phyloP scores from a whole-genome alignment of 768 basidiomycete species.

The Boletus eberwhitei region DNA sequence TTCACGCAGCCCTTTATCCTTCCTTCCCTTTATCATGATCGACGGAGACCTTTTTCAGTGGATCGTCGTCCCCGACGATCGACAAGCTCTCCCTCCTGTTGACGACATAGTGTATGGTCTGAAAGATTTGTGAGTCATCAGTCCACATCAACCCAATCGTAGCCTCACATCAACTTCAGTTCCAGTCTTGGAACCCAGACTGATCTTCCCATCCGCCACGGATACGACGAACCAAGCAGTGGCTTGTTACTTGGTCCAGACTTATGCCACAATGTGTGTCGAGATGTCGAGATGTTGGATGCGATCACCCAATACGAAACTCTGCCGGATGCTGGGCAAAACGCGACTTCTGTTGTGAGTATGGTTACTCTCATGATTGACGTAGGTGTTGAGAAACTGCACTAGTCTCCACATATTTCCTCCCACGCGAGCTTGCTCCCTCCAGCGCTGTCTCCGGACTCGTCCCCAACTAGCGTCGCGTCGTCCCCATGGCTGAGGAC shows the following conservation, averaged over 20 bases:
- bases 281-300: neutral
- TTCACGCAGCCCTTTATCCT: neutral
- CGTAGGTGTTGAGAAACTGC: neutral
- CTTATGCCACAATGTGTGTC: neutral
- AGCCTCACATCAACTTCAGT: slow-evolving; percentile 9
- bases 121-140: slow-evolving; percentile 21
- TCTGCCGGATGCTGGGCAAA: neutral
- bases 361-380: neutral
- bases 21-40: slow-evolving; percentile 7
- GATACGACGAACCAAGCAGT: neutral
- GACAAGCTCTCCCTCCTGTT: slow-evolving; percentile 15
- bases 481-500: slow-evolving; percentile 25
- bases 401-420: neutral
- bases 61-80: slow-evolving; percentile 17
- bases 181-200: neutral
- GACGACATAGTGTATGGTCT: slow-evolving; percentile 14
- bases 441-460: slow-evolving; percentile 24
- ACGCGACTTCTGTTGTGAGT: slow-evolving; percentile 9
- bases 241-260: slow-evolving; percentile 16
- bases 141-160: neutral
- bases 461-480: slow-evolving; percentile 20
- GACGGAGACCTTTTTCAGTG: slow-evolving; percentile 14
- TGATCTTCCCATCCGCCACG: neutral
- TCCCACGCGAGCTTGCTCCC: slow-evolving; percentile 1
- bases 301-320: neutral